Evolutionary conservation across 2,329 filamentous ascomycete species (phyloP), one percentile per base, ranked within the genome.

Genomic region (Trichoderma guizhouense): DNA sequence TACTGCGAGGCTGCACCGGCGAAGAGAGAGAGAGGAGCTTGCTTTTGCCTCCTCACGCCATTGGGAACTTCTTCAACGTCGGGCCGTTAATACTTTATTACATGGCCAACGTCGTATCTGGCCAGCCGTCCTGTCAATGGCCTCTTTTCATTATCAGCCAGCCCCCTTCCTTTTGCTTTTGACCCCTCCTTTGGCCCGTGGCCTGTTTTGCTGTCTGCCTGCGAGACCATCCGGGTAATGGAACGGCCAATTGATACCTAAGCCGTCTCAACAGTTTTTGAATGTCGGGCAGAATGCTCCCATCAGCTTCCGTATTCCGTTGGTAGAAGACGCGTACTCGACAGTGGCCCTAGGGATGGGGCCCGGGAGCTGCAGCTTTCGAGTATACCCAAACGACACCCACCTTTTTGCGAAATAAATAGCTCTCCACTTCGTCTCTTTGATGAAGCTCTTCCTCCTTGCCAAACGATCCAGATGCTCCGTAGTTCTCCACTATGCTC

Each of bases 391-490:
- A 71, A 57, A 61, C 67, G 15, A 32, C 34, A 32, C 53, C 43
- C 64, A 57, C 47, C 55, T 62, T 28, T 36, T 28, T 36, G 39
- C 57, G 67, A 69, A 69, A 30, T 43, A 47, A 69, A 58, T 43
- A 60, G 36, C 65, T 69, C 65, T 69, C 65, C 53, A 69, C 53
- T 58, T 26, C 26, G 28, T 24, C 21, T 36, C 39, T 15, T 66
- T 26, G 36, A 47, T 14, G 39, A 64, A 64, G 39, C 51, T 58
- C 51, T 58, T 69, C 55, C 39, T 69, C 66, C 24, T 69, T 57
- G 67, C 21, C 67, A 69, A 69, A 69, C 36, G 55, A 69, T 47
- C 11, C 55, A 43, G 64, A 67, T 43, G 34, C 51, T 67, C 64
- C 64, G 18, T 62, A 62, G 39, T 34, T 47, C 57, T 62, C 67